phyloP scores from a whole-genome alignment of 371 early-diverging fungal genomes.

The Dinochytrium kinnereticum region DNA sequence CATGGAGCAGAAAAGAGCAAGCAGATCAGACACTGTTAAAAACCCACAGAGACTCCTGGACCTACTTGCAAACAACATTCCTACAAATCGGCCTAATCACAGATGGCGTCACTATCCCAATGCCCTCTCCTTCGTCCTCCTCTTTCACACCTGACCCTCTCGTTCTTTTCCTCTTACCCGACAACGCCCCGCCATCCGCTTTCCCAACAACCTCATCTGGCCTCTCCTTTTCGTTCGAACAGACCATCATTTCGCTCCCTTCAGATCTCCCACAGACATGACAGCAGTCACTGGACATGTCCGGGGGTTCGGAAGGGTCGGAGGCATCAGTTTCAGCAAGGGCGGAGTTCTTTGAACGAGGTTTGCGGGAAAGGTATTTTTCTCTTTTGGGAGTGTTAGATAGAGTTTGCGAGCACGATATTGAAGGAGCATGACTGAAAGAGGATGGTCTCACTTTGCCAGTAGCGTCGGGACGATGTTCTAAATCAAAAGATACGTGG shows the following conservation, averaged over 20 bases:
- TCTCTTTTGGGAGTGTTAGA: no score
- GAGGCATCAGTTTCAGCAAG: neutral
- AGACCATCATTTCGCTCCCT: constrained; percentile 12
- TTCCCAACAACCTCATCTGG: no score
- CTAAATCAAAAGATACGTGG: no score
- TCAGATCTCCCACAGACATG: constrained; percentile 14
- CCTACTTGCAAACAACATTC: constrained; percentile 19
- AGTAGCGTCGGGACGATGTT: constrained; percentile 20
- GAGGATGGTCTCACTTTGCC: constrained; percentile 10
- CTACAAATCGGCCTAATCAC: neutral
- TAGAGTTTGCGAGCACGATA: neutral
- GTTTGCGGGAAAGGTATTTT: constrained; percentile 10
- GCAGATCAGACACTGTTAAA: neutral
- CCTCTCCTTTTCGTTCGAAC: constrained; percentile 10
- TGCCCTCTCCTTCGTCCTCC: neutral
- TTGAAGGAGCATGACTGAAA: neutral
- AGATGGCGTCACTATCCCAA: neutral
- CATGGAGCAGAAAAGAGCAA: neutral
- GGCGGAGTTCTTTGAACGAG: neutral
- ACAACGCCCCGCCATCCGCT: no score
- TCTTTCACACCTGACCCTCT: neutral
- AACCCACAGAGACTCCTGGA: neutral
- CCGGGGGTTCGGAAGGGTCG: neutral
- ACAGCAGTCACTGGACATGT: constrained; percentile 1
- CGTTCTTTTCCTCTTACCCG: neutral